Evolutionary conservation across 371 early-diverging fungal species (phyloP), one percentile per base, ranked within the genome.

Genomic region (Syncephalastrum sp.): DNA sequence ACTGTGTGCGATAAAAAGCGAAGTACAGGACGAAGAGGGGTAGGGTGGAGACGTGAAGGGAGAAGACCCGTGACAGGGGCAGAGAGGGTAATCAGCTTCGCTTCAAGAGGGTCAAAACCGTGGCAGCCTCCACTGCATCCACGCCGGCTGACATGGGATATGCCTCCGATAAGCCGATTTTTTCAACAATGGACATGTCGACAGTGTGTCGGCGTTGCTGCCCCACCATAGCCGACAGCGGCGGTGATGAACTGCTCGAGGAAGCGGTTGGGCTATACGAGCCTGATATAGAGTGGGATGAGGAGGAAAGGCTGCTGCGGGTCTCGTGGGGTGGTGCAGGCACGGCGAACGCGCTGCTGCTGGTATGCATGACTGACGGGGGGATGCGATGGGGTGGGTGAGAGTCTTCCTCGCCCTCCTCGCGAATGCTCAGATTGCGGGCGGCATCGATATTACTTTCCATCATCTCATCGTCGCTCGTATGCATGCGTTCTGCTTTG

Each of bases 91-190:
- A 15, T 49, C 50, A 68, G 49, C 73, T 74, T 65, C 67, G 70
- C 41, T 70, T 73, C 24, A 74, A 56, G 17, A 74, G 56, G 3
- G 76, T 70, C 25, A 79, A 57, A 8, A 73, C 68, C 38, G 74
- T 68, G 8, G 75, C 74, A 7, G 71, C 73, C 56, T 71, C 75
- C 14, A 70, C 71, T 23, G 69, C 75, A 62, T 77, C 69, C 24
- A 65, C 67, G 13, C 67, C 73, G 14, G 61, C 61, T 5, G 68
- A 56, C 38, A 29, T 50, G 38, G 44, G 57, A 50, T 25, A 56
- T 23, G 61, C 16, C 42, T 5, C 27, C n/a, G 17, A 50, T 13
- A 57, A 27, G 2, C 54, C 57, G n/a, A 63, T 49, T 19, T 56
- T 56, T 15, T 61, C 56, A 19, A 50, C 56, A 44, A 61, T 46